Evolutionary conservation across 2,329 filamentous ascomycete species (phyloP).

Genomic region (Aspergillus latus): DNA sequence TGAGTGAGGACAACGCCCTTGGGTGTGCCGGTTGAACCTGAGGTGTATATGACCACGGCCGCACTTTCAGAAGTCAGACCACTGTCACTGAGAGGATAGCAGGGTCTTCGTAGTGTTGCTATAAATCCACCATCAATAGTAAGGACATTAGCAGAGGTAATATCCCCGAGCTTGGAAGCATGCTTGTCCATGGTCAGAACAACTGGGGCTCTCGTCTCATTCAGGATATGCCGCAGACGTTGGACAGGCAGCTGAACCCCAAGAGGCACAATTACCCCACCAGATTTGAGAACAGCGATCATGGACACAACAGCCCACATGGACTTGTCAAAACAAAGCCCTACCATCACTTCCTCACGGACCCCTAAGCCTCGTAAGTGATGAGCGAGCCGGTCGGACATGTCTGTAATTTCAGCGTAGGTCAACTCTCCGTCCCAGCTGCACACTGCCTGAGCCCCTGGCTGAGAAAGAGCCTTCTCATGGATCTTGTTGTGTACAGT

Average conservation of each 20-base stretch:
- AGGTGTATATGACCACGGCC: constrained; percentile 74
- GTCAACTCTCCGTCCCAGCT: constrained; percentile 7
- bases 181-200: constrained; percentile 17
- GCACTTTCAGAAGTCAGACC: constrained; percentile 1
- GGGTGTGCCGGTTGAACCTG: constrained; percentile 79
- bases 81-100: neutral
- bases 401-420: constrained; percentile 38
- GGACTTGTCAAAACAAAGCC: constrained; percentile 10
- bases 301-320: constrained; percentile 8
- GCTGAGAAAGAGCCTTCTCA: neutral
- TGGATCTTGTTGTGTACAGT: constrained; percentile 3
- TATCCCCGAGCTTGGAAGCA: neutral
- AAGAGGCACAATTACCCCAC: constrained; percentile 31
- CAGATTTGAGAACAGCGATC: constrained; percentile 7
- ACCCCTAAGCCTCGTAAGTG: constrained; percentile 3
- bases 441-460: neutral
- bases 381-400: constrained; percentile 1
- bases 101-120: neutral
- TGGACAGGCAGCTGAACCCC: constrained; percentile 29
- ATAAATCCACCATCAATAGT: constrained; percentile 64
- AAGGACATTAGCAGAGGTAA: constrained; percentile 42
- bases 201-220: constrained; percentile 22
- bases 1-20: constrained; percentile 84
- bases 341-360: constrained; percentile 3
- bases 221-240: constrained; percentile 25